phyloP scores from a whole-genome alignment of 768 basidiomycete genomes.

The Russula earlei region DNA sequence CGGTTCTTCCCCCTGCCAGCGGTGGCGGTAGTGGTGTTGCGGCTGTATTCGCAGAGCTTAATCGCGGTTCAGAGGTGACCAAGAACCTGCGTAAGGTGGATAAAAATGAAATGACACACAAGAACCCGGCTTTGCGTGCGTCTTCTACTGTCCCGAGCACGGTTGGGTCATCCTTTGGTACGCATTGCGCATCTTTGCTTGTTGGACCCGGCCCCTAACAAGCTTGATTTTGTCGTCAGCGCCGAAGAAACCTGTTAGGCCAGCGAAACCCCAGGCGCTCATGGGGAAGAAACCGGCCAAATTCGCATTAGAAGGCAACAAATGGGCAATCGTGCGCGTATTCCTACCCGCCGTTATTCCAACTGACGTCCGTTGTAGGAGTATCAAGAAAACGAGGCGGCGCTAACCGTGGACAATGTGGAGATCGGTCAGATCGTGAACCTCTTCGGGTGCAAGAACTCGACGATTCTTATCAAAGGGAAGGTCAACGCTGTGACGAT shows the following conservation, averaged over 20 bases:
- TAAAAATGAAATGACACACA: constrained; percentile 96
- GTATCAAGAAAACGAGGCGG: constrained; percentile 75
- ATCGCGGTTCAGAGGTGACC: constrained; percentile 84
- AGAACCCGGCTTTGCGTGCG: constrained; percentile 81
- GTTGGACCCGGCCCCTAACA: not conserved
- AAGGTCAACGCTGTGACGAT: constrained; percentile 93
- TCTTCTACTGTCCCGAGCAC: constrained; percentile 40
- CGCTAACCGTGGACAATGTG: constrained; percentile 63
- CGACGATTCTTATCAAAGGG: constrained; percentile 75
- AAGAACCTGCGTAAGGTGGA: constrained; percentile 89
- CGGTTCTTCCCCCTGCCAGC: constrained; percentile 26
- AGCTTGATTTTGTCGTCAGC: constrained; percentile 9
- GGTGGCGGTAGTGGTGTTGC: constrained; percentile 45
- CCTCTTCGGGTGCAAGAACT: constrained; percentile 84
- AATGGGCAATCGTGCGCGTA: constrained; percentile 78
- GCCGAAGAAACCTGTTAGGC: constrained; percentile 62
- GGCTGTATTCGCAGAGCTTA: constrained; percentile 85
- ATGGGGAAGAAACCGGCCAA: constrained; percentile 89
- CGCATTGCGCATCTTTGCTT: not conserved
- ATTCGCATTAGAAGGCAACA: constrained; percentile 81
- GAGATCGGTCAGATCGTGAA: constrained; percentile 80
- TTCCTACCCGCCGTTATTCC: not conserved
- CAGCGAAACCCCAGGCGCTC: constrained; percentile 75
- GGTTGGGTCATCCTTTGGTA: constrained; percentile 17
- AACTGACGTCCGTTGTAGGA: constrained; percentile 44